Conservation (phyloP, 169 alveolate genomes). For the Sarcocystis neurona region DNA sequence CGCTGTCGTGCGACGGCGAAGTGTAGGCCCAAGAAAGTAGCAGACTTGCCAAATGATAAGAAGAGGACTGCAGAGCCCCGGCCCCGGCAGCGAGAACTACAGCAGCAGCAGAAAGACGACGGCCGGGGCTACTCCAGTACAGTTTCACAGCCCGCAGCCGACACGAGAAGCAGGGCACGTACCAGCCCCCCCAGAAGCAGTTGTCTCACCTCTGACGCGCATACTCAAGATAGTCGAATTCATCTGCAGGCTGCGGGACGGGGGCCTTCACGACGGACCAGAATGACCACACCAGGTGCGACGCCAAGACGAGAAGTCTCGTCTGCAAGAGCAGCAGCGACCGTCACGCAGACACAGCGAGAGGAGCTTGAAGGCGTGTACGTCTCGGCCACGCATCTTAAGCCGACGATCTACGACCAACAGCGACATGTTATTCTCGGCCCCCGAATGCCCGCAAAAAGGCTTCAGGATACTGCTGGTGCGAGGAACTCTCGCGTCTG, state of each 20-base stretch:
- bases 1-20: not conserved
- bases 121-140: too few species aligned
- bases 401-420: too few species aligned
- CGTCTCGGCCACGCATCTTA: too few species aligned
- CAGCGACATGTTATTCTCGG: too few species aligned
- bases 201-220: not conserved
- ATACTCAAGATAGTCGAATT: not conserved
- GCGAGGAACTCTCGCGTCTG: too few species aligned
- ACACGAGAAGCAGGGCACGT: not conserved
- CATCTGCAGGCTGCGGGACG: not conserved
- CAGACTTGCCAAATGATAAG: not conserved
- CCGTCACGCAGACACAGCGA: too few species aligned
- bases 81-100: not conserved
- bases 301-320: not conserved
- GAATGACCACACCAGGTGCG: conserved; percentile 14
- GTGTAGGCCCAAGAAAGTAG: not conserved
- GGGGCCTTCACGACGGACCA: conserved; percentile 3
- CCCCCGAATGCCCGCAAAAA: too few species aligned
- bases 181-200: too few species aligned
- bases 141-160: too few species aligned
- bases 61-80: not conserved
- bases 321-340: not conserved
- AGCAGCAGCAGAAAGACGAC: not conserved
- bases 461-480: too few species aligned
- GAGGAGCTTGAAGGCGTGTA: too few species aligned